Evolutionary conservation across 2,329 filamentous ascomycete genomes (phyloP).

Genomic region (Colletotrichum tropicale): DNA sequence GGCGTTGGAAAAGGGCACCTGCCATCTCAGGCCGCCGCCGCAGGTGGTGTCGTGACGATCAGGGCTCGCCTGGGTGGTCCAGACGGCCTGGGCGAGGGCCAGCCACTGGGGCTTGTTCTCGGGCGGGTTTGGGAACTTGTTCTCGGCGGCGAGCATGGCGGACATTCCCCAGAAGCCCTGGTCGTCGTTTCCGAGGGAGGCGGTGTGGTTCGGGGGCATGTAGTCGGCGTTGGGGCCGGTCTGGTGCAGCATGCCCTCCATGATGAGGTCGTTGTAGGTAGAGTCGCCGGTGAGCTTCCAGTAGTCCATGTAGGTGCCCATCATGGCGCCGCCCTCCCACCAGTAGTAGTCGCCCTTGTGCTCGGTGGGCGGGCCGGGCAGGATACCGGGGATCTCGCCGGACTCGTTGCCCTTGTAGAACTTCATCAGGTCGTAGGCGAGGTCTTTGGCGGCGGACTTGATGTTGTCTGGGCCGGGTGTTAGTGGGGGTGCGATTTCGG

Average conservation of each 20-base stretch:
- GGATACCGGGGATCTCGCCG: slow-evolving; percentile 59
- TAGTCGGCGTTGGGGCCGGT: slow-evolving; percentile 61
- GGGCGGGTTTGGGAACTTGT: slow-evolving; percentile 64
- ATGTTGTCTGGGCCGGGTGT: slow-evolving; percentile 43
- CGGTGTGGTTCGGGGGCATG: slow-evolving; percentile 64
- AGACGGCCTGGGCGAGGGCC: slow-evolving; percentile 72
- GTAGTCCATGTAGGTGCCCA: slow-evolving; percentile 73
- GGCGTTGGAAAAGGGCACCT: slow-evolving; percentile 75
- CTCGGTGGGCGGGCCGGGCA: slow-evolving; percentile 57
- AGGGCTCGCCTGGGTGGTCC: slow-evolving; percentile 61
- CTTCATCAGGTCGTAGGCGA: slow-evolving; percentile 55
- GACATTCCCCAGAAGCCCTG: slow-evolving; percentile 75
- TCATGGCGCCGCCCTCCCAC: slow-evolving; percentile 76
- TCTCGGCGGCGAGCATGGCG: slow-evolving; percentile 70
- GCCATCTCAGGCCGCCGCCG: slow-evolving; percentile 75
- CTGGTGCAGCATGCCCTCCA: slow-evolving; percentile 62
- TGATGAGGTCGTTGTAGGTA: slow-evolving; percentile 65
- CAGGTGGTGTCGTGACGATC: slow-evolving; percentile 71
- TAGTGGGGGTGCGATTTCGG: neutral
- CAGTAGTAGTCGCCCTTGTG: slow-evolving; percentile 67
- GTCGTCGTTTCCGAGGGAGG: slow-evolving; percentile 68
- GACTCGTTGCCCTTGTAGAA: slow-evolving; percentile 56
- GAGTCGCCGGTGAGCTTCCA: slow-evolving; percentile 70
- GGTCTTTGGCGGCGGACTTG: slow-evolving; percentile 45
- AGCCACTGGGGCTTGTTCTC: slow-evolving; percentile 62